Evolutionary conservation across 139 green algal genomes (phyloP), one percentile per base, ranked within the genome.

Genomic region (Nannochloris sp.): DNA sequence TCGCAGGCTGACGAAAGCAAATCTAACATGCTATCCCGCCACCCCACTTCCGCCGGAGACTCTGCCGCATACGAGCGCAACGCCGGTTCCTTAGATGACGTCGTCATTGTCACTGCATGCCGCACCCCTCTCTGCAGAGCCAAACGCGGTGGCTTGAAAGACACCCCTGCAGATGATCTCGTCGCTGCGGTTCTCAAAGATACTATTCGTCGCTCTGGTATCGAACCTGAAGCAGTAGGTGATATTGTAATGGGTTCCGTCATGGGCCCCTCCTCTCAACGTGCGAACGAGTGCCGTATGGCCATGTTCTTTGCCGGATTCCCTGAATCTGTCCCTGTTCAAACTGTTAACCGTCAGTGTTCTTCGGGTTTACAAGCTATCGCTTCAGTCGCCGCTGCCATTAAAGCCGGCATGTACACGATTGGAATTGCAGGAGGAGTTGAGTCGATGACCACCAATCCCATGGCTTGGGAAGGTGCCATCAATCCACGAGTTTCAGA

Each of bases 241-340:
- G 94, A 99, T 74, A 84, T 99, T 14, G 91, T 97, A 6, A 83
- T 99, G 23, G 94, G 94, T 54, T 91, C 71, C 47, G 94, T 98
- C 44, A 81, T 98, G 57, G 94, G 91, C 25, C 79, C 83, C 60
- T 89, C 81, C 36, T 90, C 81, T 10, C 93, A 99, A 82, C 85
- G 94, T 38, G 94, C 94, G 38, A 98, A 92, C 63, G 89, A 99
- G 85, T 85, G 71, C 36, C 87, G 94, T 62, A 98, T 98, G 30
- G 94, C 85, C 9, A 86, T 83, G 37, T 91, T 99, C 71, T 85
- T 96, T 34, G 90, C 92, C 8, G 93, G 93, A 54, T 87, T 99
- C 66, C 94, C 93, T 14, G 80, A 94, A 51, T 54, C 68, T 31
- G 94, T 99, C 39, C 93, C 94, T 6, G 83, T 97, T 9, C 87